Base-by-base conservation (phyloP, 23 red algal species). In the Gracilaria gracilis region DNA sequence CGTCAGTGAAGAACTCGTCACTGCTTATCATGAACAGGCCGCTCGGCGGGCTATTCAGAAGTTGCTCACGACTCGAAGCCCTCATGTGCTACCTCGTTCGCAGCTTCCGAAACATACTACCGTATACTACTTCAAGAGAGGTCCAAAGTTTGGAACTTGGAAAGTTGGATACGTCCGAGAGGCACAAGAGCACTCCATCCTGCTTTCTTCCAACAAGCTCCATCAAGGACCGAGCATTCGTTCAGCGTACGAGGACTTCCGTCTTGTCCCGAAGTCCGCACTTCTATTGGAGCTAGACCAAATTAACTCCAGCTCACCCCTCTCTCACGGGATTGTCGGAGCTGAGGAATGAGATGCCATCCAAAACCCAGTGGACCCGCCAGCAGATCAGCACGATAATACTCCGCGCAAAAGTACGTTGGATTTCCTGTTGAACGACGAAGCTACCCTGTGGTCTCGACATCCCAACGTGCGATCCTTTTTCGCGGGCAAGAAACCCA, bases 211-310 rank as follows among this genome's bases (percentile, higher is more conserved):
- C 23, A 75, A 72, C 47, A 16, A 46, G 1, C 11, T 77, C 39
- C 48, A 55, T 11, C 36, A 27, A 9, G 67, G 70, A 23, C 23
- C 50, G 16, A 34, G 36, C 0, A 88, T 88, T 33, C 51, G 67
- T 25, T 67, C 84, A 57, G 66, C 84, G 19, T 77, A 88, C 40
- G 84, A 88, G 51, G 48, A 88, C 77, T 42, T 88, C 24, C 66
- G 67, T 6, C 12, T 61, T 15, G 84, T 67, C 12, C 84, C 84
- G 35, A 49, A 37, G 11, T 88, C 67, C 19, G 23, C 65, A 35
- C 47, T 88, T 23, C 40, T 75, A 16, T 15, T 55, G 13, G 67
- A 88, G 24, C 69, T 88, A 57, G 84, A 75, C 69, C 34, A 79
- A 29, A 65, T 77, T 17, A 1, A 0, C 49, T 88, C 28, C 19